Evolutionary conservation across 345 rosid species (phyloP).

Genomic region (Rhizophora apiculata): DNA sequence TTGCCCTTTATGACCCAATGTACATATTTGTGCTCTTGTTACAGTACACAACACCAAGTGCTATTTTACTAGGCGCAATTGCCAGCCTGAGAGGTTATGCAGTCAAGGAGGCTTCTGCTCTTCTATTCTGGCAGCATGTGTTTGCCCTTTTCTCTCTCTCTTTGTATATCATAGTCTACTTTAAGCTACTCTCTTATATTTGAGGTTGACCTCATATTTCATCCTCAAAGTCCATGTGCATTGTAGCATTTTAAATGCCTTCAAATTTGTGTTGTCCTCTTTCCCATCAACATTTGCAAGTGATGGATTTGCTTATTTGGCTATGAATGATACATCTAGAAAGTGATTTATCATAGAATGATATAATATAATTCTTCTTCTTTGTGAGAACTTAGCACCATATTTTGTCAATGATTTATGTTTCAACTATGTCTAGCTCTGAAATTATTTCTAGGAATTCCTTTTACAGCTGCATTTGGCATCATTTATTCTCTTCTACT

Average conservation of each 20-base stretch:
- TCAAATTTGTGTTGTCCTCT: neutral
- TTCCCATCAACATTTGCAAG: no score
- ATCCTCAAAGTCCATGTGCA: neutral
- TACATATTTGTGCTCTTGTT: constrained; percentile 70
- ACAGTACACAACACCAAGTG: constrained; percentile 93
- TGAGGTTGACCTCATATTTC: constrained; percentile 14
- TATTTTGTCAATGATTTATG: no score
- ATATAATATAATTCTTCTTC: no score
- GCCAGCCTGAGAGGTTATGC: constrained; percentile 90
- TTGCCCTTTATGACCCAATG: constrained; percentile 61
- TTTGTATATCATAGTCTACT: constrained; percentile 61
- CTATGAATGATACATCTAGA: no score
- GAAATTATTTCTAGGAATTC: no score
- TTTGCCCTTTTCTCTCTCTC: constrained; percentile 78
- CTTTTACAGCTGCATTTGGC: no score
- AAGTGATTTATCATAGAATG: no score
- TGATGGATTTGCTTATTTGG: no score
- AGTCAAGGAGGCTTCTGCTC: constrained; percentile 78
- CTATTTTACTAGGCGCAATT: constrained; percentile 85
- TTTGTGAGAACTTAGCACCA: no score
- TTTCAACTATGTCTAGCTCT: no score
- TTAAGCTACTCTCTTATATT: constrained; percentile 44
- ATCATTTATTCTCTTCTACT: no score
- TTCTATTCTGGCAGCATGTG: constrained; percentile 91
- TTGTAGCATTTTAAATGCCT: neutral